Evolutionary conservation across 1,284 basidiomycete genomes (phyloP), one percentile per base, ranked within the genome.

Genomic region (Austropuccinia psidii): DNA sequence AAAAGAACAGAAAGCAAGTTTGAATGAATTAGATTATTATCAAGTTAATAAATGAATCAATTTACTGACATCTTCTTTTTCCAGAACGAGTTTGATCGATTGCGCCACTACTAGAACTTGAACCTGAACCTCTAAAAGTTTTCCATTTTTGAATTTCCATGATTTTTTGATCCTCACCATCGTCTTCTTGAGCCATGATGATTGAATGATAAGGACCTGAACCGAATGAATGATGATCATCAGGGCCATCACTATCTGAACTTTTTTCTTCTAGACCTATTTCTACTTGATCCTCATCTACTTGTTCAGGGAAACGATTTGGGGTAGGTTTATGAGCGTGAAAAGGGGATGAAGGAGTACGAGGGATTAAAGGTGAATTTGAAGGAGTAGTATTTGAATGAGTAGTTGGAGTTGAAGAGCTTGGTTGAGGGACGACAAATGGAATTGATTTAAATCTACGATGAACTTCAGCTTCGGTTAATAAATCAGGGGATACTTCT

Each of bases 381-480:
- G 35, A 55, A 39, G 47, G 65, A 27, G 47, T 52, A 8, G 39
- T 64, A 1, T 37, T 45, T 21, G 61, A n/a, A 29, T 35, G 29
- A 15, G 61, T 49, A 45, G 61, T 45, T 13, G 65, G 50, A 24
- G 65, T 54, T 19, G 65, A 39, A n/a, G 33, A 54, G 39, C 41
- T 49, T 17, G 65, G 13, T 60, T 39, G 35, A 24, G 65, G 65
- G 15, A 67, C 19, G 29, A 67, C 50, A 21, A 52, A 54, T n/a
- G 65, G 65, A 27, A 52, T 49, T 13, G 65, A 67, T 55, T 54
- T 54, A 31, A 67, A 55, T 4, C 65, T 33, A 4, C 65, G 50
- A 55, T 67, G 65, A 29, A 67, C 65, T 39, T 67, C 65, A 17
- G 65, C 65, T 43, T 67, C 65, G 4, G 65, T 67, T n/a, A 67